Base-by-base conservation (phyloP, 2,329 filamentous ascomycete genomes). In the Sporothrix sp. region DNA sequence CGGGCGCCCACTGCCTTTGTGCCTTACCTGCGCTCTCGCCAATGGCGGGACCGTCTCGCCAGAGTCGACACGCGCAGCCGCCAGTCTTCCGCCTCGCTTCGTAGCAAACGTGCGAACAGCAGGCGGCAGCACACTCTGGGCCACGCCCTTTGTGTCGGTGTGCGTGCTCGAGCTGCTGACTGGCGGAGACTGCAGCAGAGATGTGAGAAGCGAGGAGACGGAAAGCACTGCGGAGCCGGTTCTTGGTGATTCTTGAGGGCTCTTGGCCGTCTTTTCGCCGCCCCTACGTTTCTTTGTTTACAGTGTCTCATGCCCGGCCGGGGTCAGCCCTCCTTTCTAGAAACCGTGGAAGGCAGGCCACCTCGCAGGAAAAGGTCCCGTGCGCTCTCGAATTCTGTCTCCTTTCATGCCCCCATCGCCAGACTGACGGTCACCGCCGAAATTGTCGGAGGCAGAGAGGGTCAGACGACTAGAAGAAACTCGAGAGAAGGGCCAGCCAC, bases 381-480 rank as follows among this genome's bases (percentile, higher is more conserved):
- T 13, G 6, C 14, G 7, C 25, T 23, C 13, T 13, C 13, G 18
- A 3, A n/a, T n/a, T n/a, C n/a, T n/a, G n/a, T n/a, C n/a, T 33
- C 25, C 9, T 38, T 23, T 16, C 35, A 16, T 23, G 14, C 23
- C 13, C n/a, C 7, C 43, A 35, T 30, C 30, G 23, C 23, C 35
- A 25, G 10, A 21, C 20, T 43, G n/a, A n/a, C 16, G 46, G 51
- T 52, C 50, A 54, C 53, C 50, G 53, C 53, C 36, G 37, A 53
- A 50, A 43, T 51, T 49, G 40, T 49, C 50, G 36, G 46, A 32
- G 32, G 32, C 30, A 18, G 16, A 39, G 30, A 28, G 46, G 14
- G 14, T 9, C 14, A 14, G 18, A 28, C 6, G 10, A 18, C 14
- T 25, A 16, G 33, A 9, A 13, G 14, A 33, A 21, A 21, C n/a